phyloP scores from a whole-genome alignment of 768 basidiomycete species.

The Lenzites betulinus region DNA sequence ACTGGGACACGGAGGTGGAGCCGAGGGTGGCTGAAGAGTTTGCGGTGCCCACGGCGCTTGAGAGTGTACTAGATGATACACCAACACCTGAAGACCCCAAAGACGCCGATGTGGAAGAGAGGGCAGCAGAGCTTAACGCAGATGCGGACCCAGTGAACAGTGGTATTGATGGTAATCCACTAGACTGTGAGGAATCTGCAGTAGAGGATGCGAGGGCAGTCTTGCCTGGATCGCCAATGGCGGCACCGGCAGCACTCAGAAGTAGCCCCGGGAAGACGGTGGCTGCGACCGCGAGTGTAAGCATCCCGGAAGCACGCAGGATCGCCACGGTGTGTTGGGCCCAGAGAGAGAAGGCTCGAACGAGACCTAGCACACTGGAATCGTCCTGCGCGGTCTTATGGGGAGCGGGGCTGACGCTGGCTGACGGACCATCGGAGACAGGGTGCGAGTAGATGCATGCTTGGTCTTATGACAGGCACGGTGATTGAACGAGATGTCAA shows the following conservation, averaged over 20 bases:
- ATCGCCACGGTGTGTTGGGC: neutral
- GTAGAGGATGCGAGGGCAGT: neutral
- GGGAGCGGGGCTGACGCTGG: constrained; percentile 2
- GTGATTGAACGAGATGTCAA: neutral
- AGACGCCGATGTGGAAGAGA: neutral
- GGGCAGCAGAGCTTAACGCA: neutral
- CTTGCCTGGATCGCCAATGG: neutral
- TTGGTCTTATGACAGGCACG: constrained; percentile 4
- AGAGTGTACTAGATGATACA: neutral
- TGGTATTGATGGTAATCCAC: too few species aligned
- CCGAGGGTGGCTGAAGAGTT: neutral
- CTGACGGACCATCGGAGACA: constrained; percentile 7
- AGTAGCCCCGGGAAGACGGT: neutral
- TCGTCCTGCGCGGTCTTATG: neutral
- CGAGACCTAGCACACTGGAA: neutral
- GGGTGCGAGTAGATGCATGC: constrained; percentile 7
- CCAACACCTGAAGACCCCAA: too few species aligned
- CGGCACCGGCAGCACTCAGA: neutral
- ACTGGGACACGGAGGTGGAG: neutral
- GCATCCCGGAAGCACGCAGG: neutral
- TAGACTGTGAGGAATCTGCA: neutral
- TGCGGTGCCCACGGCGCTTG: neutral
- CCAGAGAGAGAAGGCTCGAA: neutral
- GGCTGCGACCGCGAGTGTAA: neutral
- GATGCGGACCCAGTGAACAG: neutral